Percentiles rank a stretch among this genome's conserved stretches.
phyloP scores from a whole-genome alignment of 805 yeast genomes.

The Ogataea trehaloabstinens region DNA sequence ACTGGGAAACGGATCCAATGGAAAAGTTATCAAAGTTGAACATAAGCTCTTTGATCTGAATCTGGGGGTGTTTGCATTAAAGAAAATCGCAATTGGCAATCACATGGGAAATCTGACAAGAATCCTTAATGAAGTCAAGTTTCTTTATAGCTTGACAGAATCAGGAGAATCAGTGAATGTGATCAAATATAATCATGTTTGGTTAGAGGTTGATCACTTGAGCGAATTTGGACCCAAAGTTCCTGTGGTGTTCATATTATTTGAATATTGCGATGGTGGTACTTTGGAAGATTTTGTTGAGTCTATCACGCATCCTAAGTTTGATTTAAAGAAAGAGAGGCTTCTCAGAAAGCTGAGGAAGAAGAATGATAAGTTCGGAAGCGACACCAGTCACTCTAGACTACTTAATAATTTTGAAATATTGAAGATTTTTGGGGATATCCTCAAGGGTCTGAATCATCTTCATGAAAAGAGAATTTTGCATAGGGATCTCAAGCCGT shows the following conservation, averaged over 20 bases:
- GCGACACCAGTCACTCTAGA: background rate
- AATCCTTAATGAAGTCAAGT: conserved; percentile 74
- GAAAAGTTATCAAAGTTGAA: conserved; percentile 79
- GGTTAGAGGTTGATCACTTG: conserved; percentile 70
- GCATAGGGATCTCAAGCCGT: conserved; percentile 89
- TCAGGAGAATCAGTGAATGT: conserved; percentile 28
- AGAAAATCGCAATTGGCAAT: conserved; percentile 81
- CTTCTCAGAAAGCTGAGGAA: conserved; percentile 25
- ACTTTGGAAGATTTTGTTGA: conserved; percentile 68
- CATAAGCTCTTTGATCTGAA: conserved; percentile 71
- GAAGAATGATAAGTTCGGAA: conserved; percentile 4
- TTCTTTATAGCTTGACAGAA: conserved; percentile 54
- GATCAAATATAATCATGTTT: conserved; percentile 85
- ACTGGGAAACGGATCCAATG: conserved; percentile 82
- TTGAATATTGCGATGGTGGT: conserved; percentile 89
- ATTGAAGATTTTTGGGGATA: conserved; percentile 64
- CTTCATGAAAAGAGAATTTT: conserved; percentile 72
- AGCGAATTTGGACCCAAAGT: conserved; percentile 54
- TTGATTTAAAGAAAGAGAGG: conserved; percentile 38
- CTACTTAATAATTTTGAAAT: conserved; percentile 57
- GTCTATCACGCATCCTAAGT: conserved; percentile 35
- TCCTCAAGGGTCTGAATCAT: conserved; percentile 66
- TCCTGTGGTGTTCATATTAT: conserved; percentile 68
- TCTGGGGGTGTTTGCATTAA: conserved; percentile 79
- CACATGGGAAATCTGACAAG: conserved; percentile 64